Base-by-base conservation (phyloP, 371 early-diverging fungal genomes). In the Catenaria anguillulae region DNA sequence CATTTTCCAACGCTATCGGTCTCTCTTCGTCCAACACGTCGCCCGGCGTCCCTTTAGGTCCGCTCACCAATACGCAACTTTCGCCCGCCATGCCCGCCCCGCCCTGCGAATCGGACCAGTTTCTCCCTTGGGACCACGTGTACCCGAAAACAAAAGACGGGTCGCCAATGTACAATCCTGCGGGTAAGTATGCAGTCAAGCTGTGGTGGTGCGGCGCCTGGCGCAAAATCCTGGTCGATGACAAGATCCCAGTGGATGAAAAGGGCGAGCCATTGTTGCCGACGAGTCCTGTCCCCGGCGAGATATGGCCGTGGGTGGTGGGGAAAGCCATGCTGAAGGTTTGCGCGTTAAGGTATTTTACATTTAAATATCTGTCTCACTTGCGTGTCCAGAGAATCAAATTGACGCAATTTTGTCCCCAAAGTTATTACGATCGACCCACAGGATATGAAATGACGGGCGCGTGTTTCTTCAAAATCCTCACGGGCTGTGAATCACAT, bases 131-230 rank as follows among this genome's bases (percentile, higher is more conserved):
- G 80, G 79, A 77, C 42, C 65, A 66, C 42, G 67, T 80, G 26
- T 79, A 73, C 56, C 80, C 80, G 37, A 75, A 77, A 55, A 64
- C 63, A 21, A 77, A 77, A 56, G 80, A 80, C 65, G 80, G 79
- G 12, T 54, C 71, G 37, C 80, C 80, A 10, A 55, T 55, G 61
- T 74, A 73, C 64, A 79, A 73, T 56, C 46, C 72, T 2, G 64
- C 68, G 24, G 80, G 79, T 12, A 74, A 78, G 62, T 80, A 78
- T 63, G 68, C 70, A 4, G 77, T 80, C 31, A 76, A 76, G 66
- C 65, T 80, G 40, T 77, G 63, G 43, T 77, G 74, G 72, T 63
- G 76, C 33, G 80, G 80, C 10, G 64, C 66, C 5, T 80, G 80
- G 80, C 58, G 80, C 23, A 74, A 73, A 50, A 63, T 80, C 5